Evolutionary conservation across 805 yeast genomes (phyloP), one percentile per base, ranked within the genome.

Genomic region (Grigorovia yakushimaensis): DNA sequence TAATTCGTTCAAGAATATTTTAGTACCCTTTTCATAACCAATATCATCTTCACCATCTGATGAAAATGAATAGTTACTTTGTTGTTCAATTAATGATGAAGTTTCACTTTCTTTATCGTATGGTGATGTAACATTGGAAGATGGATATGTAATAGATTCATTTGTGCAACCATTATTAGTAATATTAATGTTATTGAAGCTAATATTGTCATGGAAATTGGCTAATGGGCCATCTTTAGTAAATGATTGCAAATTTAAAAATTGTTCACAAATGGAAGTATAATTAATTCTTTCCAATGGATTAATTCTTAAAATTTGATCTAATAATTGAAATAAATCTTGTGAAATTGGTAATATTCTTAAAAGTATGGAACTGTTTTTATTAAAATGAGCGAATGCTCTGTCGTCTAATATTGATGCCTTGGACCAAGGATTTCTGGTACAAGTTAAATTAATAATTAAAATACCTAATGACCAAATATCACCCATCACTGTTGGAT

Each of bases 361-460:
- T 58, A 72, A 65, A 47, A 88, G 68, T 5, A 87, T 73, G 10
- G 64, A 57, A 11, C 78, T 73, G 52, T 79, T 77, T 43, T 73
- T 68, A 35, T 78, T 70, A 62, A 75, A 89, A 22, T 79, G 81
- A 49, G 70, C 70, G 65, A 84, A 88, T 0, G 94, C 76, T 38
- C 74, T 67, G 57, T 82, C 88, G 41, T 74, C 74, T 10, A 58
- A 60, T 38, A 78, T 68, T 45, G 82, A 75, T 10, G 95, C 94
- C 54, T 82, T 79, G 44, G 86, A 77, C 96, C 96, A 88, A 24
- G 96, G 96, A 58, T 88, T 89, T 62, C 95, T 74, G 39, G 85
- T 81, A 54, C 94, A 85, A 10, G 86, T 74, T 46, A 89, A 70
- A 61, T 88, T 88, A 52, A 88, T 80, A 47, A 88, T 68, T 20